Conservation (phyloP, 75 land plant species). For the Picea glauca region DNA sequence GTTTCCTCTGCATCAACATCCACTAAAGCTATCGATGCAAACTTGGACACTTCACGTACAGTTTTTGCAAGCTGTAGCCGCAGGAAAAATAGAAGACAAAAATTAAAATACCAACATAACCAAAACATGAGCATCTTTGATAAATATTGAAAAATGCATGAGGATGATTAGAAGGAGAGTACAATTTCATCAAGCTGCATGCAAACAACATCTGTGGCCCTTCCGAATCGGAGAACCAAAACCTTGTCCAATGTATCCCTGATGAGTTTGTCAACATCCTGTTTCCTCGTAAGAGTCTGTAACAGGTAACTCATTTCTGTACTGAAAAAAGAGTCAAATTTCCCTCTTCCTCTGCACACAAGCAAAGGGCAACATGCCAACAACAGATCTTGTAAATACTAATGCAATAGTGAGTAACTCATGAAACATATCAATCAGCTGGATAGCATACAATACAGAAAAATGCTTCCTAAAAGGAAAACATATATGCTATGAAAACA, state of each 20-base stretch:
- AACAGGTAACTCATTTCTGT: conserved; percentile 47
- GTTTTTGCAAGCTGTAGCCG: conserved; percentile 63
- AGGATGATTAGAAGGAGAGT: conserved; percentile 3
- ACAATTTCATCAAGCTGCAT: conserved; percentile 91
- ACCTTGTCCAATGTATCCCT: conserved; percentile 87
- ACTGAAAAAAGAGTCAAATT: background rate
- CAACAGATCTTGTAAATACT: no score
- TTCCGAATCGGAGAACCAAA: conserved; percentile 83
- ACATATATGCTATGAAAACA: background rate
- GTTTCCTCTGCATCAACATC: conserved; percentile 79
- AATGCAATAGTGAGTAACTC: background rate
- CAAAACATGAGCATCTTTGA: background rate
- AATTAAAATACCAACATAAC: background rate
- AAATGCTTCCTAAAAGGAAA: background rate
- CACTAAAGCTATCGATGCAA: conserved; percentile 71
- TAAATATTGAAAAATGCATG: background rate
- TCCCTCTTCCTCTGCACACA: background rate
- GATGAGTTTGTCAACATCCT: conserved; percentile 68
- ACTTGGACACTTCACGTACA: conserved; percentile 72
- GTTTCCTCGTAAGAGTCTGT: conserved; percentile 54
- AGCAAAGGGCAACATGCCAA: background rate
- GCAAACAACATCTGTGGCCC: conserved; percentile 62
- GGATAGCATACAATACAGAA: background rate
- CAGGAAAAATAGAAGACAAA: background rate
- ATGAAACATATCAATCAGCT: background rate